These are phyloP conservation scores for Blepharisma undulans DNA, from an alignment of 169 alveolate species.

Conservation along the genomic window DNA sequence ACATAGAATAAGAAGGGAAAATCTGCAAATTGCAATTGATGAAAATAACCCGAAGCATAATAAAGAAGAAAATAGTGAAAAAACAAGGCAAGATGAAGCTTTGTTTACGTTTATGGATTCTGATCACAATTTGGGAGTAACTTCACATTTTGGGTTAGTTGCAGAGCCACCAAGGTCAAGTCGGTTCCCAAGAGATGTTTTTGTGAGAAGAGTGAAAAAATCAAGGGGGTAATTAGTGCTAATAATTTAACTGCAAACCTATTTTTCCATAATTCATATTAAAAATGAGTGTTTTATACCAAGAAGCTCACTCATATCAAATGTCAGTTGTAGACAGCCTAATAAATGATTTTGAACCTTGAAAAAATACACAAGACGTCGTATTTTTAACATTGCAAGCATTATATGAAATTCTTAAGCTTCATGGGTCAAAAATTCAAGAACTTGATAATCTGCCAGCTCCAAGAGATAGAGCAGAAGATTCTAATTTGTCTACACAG, in stretches of 20 bases:
- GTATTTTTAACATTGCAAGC: constrained; percentile 60
- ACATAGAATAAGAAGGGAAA: background rate
- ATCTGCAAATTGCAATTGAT: background rate
- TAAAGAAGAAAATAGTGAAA: background rate
- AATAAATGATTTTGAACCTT: constrained; percentile 44
- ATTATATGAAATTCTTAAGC: constrained; percentile 58
- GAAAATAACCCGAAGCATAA: background rate
- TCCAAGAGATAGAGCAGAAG: constrained; percentile 41
- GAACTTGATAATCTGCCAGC: constrained; percentile 51
- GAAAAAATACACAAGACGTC: constrained; percentile 72
- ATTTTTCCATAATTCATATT: background rate
- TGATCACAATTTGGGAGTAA: background rate
- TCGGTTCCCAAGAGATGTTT: background rate
- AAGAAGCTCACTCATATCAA: background rate
- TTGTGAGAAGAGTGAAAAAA: background rate
- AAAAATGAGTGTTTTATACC: background rate
- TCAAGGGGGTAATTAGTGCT: background rate
- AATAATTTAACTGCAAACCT: background rate
- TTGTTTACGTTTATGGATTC: background rate
- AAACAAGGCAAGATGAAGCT: background rate
- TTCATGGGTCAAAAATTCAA: constrained; percentile 63
- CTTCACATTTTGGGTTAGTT: background rate
- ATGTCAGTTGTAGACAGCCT: constrained; percentile 27
- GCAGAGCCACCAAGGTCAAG: background rate
- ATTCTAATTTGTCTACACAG: constrained; percentile 26